Evolutionary conservation across 495 filamentous ascomycete genomes (phyloP).

Genomic region (Xylona heveae): DNA sequence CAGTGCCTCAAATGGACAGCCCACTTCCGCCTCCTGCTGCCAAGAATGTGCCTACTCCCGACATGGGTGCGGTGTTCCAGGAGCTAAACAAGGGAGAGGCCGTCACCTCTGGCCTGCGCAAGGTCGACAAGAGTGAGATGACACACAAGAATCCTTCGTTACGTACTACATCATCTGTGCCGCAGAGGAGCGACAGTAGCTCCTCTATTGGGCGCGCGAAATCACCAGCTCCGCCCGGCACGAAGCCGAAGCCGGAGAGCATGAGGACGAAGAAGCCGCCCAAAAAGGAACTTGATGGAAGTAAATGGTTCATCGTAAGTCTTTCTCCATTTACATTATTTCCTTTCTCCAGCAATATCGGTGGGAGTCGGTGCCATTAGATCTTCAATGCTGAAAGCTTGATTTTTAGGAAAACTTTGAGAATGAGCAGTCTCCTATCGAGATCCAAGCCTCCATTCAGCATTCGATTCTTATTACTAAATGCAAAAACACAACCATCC

Average conservation of each 20-base stretch:
- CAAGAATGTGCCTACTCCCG: slow-evolving; percentile 19
- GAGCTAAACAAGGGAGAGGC: slow-evolving; percentile 72
- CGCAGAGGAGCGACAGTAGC: slow-evolving; percentile 30
- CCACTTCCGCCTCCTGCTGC: slow-evolving; percentile 14
- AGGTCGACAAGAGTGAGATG: slow-evolving; percentile 87
- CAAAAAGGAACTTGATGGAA: slow-evolving; percentile 80
- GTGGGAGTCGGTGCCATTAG: neutral
- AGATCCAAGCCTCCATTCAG: slow-evolving; percentile 55
- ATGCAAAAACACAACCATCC: slow-evolving; percentile 78
- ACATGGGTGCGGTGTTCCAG: slow-evolving; percentile 70
- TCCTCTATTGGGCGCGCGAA: slow-evolving; percentile 33
- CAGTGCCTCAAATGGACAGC: slow-evolving; percentile 25
- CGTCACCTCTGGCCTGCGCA: slow-evolving; percentile 71
- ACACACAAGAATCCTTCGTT: slow-evolving; percentile 97
- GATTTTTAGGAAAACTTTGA: slow-evolving; percentile 88
- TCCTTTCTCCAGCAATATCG: neutral
- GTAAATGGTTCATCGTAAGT: slow-evolving; percentile 74
- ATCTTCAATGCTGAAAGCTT: slow-evolving; percentile 1
- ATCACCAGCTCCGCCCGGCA: slow-evolving; percentile 57
- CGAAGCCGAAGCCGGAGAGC: slow-evolving; percentile 85
- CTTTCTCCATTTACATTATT: neutral
- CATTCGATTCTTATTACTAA: slow-evolving; percentile 84
- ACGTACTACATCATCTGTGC: slow-evolving; percentile 48
- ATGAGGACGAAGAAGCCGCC: slow-evolving; percentile 87
- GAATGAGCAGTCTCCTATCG: slow-evolving; percentile 37